Conservation (phyloP, 2,329 filamentous ascomycete species). For the Ophiobolus disseminans region DNA sequence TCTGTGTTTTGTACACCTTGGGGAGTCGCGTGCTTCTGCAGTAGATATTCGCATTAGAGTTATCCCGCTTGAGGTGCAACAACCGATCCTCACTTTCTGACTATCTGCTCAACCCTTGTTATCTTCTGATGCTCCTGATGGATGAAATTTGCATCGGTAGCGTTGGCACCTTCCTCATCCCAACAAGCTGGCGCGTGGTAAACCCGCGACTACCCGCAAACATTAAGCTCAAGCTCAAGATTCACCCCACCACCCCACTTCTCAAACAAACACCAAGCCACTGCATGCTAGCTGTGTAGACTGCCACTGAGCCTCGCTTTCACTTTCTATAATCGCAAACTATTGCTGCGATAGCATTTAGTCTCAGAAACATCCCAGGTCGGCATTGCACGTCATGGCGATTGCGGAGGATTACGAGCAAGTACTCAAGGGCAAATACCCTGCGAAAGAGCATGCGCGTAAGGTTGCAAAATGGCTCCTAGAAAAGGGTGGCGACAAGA, state of each 20-base stretch:
- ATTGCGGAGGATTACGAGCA: slow-evolving; percentile 44
- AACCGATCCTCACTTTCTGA: too few species aligned
- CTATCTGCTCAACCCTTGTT: background rate
- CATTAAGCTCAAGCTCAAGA: slow-evolving; percentile 18
- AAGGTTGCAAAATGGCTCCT: slow-evolving; percentile 82
- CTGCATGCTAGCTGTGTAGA: background rate
- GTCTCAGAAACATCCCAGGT: too few species aligned
- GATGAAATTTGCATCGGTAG: background rate
- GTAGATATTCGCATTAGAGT: background rate
- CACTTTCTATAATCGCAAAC: too few species aligned
- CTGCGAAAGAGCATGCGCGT: slow-evolving; percentile 84
- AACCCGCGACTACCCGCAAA: slow-evolving; percentile 32
- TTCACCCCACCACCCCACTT: slow-evolving; percentile 37
- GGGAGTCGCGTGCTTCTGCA: background rate
- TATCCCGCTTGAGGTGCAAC: too few species aligned
- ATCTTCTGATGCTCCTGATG: background rate
- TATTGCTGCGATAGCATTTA: too few species aligned
- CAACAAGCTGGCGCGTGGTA: slow-evolving; percentile 12
- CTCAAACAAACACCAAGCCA: slow-evolving; percentile 16
- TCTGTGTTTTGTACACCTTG: background rate
- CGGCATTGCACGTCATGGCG: too few species aligned
- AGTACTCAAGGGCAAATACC: slow-evolving; percentile 67
- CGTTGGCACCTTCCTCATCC: slow-evolving; percentile 27
- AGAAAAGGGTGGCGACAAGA: slow-evolving; percentile 66
- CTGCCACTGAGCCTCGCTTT: too few species aligned